phyloP scores from a whole-genome alignment of 2,329 filamentous ascomycete species.

The Fusarium compactum region DNA sequence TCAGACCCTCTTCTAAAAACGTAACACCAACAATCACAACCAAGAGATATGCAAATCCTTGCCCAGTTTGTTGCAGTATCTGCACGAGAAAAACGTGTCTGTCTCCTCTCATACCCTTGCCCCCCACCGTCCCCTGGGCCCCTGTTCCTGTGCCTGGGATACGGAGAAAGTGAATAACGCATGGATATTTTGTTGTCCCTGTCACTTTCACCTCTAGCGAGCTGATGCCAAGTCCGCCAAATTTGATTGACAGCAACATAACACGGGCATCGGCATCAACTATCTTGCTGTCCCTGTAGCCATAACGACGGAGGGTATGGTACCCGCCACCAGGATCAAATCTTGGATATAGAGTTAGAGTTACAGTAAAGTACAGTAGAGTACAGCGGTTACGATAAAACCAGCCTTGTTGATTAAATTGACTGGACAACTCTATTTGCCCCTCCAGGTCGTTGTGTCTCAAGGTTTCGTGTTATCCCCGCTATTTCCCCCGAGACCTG shows the following conservation, averaged over 20 bases:
- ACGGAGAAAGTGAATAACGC: background rate
- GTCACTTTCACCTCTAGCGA: constrained; percentile 17
- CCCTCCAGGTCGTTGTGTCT: background rate
- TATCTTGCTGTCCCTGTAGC: constrained; percentile 13
- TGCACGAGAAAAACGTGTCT: constrained; percentile 1
- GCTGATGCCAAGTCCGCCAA: constrained; percentile 8
- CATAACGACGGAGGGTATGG: background rate
- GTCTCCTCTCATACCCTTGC: background rate
- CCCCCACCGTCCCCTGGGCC: background rate
- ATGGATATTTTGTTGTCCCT: background rate
- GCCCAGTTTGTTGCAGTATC: background rate
- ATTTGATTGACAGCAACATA: background rate
- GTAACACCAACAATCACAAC: constrained; percentile 6
- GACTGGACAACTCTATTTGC: background rate
- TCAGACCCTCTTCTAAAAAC: background rate
- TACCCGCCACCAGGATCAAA: background rate
- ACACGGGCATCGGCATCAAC: background rate
- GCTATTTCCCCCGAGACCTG: background rate
- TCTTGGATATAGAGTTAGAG: background rate
- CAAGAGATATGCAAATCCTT: background rate
- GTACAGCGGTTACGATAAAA: background rate
- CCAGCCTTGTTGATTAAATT: background rate
- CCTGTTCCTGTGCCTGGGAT: background rate
- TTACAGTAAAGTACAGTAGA: background rate
- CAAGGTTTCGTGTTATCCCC: background rate